Conservation (phyloP, 768 basidiomycete species). For the Fomitopsis serialis region DNA sequence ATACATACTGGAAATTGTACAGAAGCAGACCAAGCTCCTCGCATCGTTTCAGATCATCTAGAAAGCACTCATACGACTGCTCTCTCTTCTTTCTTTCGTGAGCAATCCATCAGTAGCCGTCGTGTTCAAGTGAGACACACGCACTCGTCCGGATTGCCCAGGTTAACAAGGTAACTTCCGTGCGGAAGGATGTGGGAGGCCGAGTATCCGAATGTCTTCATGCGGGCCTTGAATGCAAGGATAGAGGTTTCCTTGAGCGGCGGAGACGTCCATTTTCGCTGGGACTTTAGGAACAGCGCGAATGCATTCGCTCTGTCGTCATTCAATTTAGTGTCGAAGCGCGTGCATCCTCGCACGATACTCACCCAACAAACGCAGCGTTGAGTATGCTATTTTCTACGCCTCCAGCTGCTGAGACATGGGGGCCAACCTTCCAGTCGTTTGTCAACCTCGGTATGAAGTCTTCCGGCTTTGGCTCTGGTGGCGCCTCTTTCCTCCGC, state of each 20-base stretch:
- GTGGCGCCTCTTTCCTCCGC: conserved; percentile 6
- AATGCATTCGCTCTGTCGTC: conserved; percentile 68
- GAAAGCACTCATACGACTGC: conserved; percentile 73
- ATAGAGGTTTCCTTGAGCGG: conserved; percentile 50
- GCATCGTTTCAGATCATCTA: conserved; percentile 78
- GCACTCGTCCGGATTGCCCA: conserved; percentile 74
- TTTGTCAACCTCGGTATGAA: conserved; percentile 18
- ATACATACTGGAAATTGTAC: conserved; percentile 82
- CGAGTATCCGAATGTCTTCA: conserved; percentile 58
- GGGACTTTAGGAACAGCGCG: conserved; percentile 80
- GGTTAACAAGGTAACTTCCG: conserved; percentile 81
- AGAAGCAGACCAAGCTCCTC: conserved; percentile 66
- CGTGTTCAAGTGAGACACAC: conserved; percentile 25
- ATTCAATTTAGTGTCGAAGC: no score
- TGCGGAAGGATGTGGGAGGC: conserved; percentile 69
- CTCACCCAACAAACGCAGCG: conserved; percentile 64
- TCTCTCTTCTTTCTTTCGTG: conserved; percentile 51
- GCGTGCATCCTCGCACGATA: no score
- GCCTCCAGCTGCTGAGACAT: conserved; percentile 78
- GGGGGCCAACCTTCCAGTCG: conserved; percentile 74
- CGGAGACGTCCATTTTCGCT: conserved; percentile 73
- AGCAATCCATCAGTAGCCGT: background rate
- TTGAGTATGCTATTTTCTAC: conserved; percentile 69
- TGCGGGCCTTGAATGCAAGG: conserved; percentile 50
- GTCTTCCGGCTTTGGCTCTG: conserved; percentile 19